These are phyloP conservation scores for Sarocladium strictum DNA, from an alignment of 2,329 filamentous ascomycete species.

Conservation along the genomic window DNA sequence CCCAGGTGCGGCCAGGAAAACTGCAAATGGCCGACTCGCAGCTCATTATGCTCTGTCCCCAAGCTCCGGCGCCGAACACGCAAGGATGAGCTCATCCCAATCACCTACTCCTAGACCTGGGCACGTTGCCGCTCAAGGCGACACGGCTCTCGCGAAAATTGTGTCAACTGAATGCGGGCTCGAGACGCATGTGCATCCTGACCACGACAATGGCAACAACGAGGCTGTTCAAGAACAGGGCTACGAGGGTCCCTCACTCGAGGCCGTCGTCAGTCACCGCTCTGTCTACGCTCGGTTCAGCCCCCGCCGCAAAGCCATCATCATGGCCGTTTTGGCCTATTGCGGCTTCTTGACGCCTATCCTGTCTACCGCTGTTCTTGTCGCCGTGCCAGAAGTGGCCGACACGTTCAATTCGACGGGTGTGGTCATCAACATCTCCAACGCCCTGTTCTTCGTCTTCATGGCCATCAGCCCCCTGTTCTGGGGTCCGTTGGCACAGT, in stretches of 20 bases:
- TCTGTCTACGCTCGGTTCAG: slow-evolving; percentile 18
- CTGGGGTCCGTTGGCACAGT: slow-evolving; percentile 59
- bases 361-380: slow-evolving; percentile 15
- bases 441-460: slow-evolving; percentile 64
- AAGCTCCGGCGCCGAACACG: neutral
- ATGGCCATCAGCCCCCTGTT: slow-evolving; percentile 63
- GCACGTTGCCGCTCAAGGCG: neutral
- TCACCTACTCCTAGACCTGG: neutral
- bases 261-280: slow-evolving; percentile 1
- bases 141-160: neutral
- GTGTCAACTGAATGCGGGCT: neutral
- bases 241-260: neutral
- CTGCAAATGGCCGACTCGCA: neutral
- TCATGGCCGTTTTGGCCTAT: slow-evolving; percentile 17
- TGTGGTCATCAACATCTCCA: slow-evolving; percentile 53
- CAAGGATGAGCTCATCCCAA: neutral
- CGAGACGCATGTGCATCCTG: neutral
- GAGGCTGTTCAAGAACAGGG: neutral
- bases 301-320: slow-evolving; percentile 16
- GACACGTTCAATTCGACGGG: slow-evolving; percentile 15
- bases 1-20: no score
- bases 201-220: neutral
- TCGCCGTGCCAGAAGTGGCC: slow-evolving; percentile 18
- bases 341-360: slow-evolving; percentile 17
- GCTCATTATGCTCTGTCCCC: neutral